phyloP scores from a whole-genome alignment of 2,329 filamentous ascomycete genomes.

The Xylaria sp. region DNA sequence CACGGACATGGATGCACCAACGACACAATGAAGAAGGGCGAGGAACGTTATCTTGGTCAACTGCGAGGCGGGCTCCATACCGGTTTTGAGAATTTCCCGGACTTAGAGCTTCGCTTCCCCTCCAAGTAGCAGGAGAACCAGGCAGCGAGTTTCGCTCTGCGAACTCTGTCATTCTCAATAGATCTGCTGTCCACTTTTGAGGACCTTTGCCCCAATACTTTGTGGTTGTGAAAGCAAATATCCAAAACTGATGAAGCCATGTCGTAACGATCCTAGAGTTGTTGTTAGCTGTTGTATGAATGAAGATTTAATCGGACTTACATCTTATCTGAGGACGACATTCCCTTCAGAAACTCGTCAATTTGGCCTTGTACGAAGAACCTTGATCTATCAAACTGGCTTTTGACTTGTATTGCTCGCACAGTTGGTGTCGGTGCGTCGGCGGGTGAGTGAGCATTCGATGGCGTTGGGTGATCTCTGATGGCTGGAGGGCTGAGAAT shows the following conservation, averaged over 20 bases:
- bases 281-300: slow-evolving; percentile 25
- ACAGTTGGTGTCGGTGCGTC: slow-evolving; percentile 36
- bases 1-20: neutral
- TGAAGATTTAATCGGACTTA: neutral
- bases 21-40: neutral
- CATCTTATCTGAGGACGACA: slow-evolving; percentile 35
- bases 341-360: slow-evolving; percentile 4
- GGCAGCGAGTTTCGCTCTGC: neutral
- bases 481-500: slow-evolving; percentile 8
- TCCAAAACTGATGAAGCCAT: slow-evolving; percentile 45
- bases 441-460: slow-evolving; percentile 30
- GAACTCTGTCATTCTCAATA: slow-evolving; percentile 6
- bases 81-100: neutral
- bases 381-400: slow-evolving; percentile 33
- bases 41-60: neutral
- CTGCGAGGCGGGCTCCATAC: neutral
- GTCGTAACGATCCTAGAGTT: slow-evolving; percentile 27
- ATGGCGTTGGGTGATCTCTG: slow-evolving; percentile 1
- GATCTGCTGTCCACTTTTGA: slow-evolving; percentile 33
- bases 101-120: neutral
- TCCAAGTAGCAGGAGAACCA: neutral
- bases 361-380: slow-evolving; percentile 37
- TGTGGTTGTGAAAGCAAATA: slow-evolving; percentile 40
- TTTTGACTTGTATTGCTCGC: slow-evolving; percentile 25
- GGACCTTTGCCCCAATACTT: slow-evolving; percentile 40